Conservation (phyloP, 331 rosid species). For the Malus hybrid region DNA sequence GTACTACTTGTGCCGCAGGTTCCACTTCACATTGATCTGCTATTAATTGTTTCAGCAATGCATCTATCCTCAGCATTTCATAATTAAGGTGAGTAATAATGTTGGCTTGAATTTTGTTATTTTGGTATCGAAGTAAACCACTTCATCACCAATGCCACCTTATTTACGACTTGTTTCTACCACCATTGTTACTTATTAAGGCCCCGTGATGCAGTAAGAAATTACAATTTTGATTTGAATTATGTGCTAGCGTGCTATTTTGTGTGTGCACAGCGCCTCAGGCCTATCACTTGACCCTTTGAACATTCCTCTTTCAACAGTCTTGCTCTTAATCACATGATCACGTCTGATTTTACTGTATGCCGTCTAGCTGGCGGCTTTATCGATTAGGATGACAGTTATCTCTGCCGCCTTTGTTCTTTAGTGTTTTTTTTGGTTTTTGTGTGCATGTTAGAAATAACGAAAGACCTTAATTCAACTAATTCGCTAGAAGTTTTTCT, state of each 20-base stretch:
- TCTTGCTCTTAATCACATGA: neutral
- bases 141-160: constrained; percentile 1
- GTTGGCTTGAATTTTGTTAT: neutral
- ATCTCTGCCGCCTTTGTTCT: neutral
- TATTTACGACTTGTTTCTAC: neutral
- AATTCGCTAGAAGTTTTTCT: neutral
- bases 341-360: neutral
- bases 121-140: neutral
- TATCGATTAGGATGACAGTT: neutral
- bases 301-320: neutral
- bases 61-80: constrained; percentile 61
- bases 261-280: neutral
- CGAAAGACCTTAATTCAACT: neutral
- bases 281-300: neutral
- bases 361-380: neutral
- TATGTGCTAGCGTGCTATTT: neutral
- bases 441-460: neutral
- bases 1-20: constrained; percentile 42
- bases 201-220: neutral
- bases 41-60: constrained; percentile 25
- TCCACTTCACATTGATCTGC: constrained; percentile 36
- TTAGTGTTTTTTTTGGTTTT: too few relatives aligned
- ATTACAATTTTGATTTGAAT: neutral
- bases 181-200: neutral
- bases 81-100: constrained; percentile 49